These are phyloP conservation scores for Pulveroboletus ravenelii DNA, from an alignment of 768 basidiomycete genomes.

Conservation along the genomic window DNA sequence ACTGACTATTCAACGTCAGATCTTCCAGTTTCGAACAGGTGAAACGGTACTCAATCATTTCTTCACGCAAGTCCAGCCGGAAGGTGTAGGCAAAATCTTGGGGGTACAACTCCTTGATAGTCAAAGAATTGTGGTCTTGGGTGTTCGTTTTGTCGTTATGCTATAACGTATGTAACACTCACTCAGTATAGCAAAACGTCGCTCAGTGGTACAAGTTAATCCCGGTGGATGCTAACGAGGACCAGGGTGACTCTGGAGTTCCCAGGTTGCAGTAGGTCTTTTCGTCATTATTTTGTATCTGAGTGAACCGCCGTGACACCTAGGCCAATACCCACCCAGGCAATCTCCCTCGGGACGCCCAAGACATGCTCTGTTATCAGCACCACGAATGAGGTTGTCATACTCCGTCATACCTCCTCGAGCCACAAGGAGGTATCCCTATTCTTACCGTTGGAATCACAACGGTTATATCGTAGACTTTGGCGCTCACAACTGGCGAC, in stretches of 20 bases:
- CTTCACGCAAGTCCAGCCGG: slow-evolving; percentile 15
- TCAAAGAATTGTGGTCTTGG: slow-evolving; percentile 21
- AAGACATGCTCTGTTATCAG: slow-evolving; percentile 5
- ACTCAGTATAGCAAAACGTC: slow-evolving; percentile 6
- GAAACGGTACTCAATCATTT: background rate
- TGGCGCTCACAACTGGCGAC: slow-evolving; percentile 18
- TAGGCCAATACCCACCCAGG: slow-evolving; percentile 10
- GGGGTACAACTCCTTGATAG: slow-evolving; percentile 20
- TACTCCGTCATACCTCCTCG: slow-evolving; percentile 17
- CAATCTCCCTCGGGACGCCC: slow-evolving; percentile 8
- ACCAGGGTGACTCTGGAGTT: slow-evolving; percentile 4
- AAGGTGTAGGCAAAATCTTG: slow-evolving; percentile 18
- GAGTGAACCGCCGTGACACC: slow-evolving; percentile 4
- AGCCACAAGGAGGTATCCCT: slow-evolving; percentile 19
- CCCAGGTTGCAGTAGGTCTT: slow-evolving; percentile 18
- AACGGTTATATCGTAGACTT: slow-evolving; percentile 8
- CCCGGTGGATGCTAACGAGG: slow-evolving; percentile 8
- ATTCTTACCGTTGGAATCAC: slow-evolving; percentile 5
- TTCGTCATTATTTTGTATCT: background rate
- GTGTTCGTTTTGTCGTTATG: slow-evolving; percentile 14
- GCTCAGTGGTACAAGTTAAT: slow-evolving; percentile 21
- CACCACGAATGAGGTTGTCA: slow-evolving; percentile 13
- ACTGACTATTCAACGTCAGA: slow-evolving; percentile 6
- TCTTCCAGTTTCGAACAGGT: slow-evolving; percentile 18
- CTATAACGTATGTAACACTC: background rate